These are phyloP conservation scores for Corylus heterophylla DNA, from an alignment of 306 rosid species.

Conservation along the genomic window DNA sequence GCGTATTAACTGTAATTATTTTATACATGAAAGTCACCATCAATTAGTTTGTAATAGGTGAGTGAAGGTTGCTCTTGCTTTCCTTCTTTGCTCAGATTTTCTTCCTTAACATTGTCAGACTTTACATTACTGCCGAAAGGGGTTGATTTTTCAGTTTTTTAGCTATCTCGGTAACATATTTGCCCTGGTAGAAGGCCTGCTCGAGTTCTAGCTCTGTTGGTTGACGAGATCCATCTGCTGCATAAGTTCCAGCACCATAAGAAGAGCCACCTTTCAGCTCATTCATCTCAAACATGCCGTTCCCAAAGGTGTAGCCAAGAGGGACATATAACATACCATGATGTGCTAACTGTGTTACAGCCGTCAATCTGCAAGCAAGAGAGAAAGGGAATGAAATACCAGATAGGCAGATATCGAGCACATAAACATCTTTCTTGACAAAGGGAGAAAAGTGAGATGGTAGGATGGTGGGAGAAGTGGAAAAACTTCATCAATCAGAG, in stretches of 20 bases:
- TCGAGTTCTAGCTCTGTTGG: slow-evolving; percentile 79
- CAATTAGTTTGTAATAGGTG: too few relatives aligned
- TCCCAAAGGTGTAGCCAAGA: slow-evolving; percentile 84
- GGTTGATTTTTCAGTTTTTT: slow-evolving; percentile 59
- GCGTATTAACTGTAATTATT: too few relatives aligned
- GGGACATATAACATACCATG: slow-evolving; percentile 95
- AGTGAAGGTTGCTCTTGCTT: too few relatives aligned
- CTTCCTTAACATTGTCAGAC: not conserved
- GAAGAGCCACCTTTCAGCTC: slow-evolving; percentile 91
- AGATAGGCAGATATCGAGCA: not conserved
- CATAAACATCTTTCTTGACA: not conserved
- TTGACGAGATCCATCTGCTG: slow-evolving; percentile 81
- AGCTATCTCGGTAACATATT: slow-evolving; percentile 68
- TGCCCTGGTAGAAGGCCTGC: slow-evolving; percentile 87
- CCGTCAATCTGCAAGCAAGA: slow-evolving; percentile 54
- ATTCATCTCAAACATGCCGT: slow-evolving; percentile 77
- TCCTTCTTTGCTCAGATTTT: too few relatives aligned
- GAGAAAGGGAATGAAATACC: not conserved
- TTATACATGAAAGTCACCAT: too few relatives aligned
- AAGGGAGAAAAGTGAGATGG: not conserved
- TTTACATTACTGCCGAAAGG: not conserved
- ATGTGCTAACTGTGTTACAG: slow-evolving; percentile 88
- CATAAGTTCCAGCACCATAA: slow-evolving; percentile 92
- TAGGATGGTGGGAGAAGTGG: not conserved
- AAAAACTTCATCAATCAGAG: not conserved